phyloP scores from a whole-genome alignment of 202 grass and related monocot genomes.

The Brachypodium distachyon region DNA sequence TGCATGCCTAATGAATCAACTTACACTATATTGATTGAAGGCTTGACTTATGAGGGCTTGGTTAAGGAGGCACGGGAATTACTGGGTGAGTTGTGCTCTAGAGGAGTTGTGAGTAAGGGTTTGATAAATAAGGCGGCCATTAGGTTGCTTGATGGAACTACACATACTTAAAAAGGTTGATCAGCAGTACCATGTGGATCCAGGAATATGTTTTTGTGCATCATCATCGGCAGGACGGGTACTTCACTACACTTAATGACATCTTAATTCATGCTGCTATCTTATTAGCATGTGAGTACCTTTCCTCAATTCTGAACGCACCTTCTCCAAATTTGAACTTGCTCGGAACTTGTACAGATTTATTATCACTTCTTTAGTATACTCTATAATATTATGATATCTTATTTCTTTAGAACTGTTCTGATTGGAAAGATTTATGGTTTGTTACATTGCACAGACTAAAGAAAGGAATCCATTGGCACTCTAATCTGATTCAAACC shows the following conservation, averaged over 20 bases:
- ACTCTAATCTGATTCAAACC: neutral
- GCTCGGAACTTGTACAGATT: neutral
- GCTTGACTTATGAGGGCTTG: conserved; percentile 53
- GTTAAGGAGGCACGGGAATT: conserved; percentile 37
- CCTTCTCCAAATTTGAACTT: neutral
- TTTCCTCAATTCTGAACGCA: neutral
- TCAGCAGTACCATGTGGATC: neutral
- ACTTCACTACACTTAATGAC: neutral
- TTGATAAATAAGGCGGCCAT: conserved; percentile 29
- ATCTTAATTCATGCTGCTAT: neutral
- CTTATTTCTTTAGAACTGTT: neutral
- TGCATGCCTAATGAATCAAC: conserved; percentile 50
- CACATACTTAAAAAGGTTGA: neutral
- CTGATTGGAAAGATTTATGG: neutral
- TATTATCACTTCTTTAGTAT: neutral
- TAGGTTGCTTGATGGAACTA: conserved; percentile 18
- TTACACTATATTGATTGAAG: conserved; percentile 61
- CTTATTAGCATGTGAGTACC: conserved; percentile 18
- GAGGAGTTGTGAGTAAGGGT: conserved; percentile 31
- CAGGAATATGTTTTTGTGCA: neutral
- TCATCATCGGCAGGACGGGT: neutral
- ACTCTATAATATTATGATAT: too few relatives aligned
- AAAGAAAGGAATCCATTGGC: neutral
- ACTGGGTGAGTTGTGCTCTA: conserved; percentile 40
- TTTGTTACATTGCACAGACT: neutral